phyloP scores from a whole-genome alignment of 257 asterid species.

The Craterostigma plantagineum region DNA sequence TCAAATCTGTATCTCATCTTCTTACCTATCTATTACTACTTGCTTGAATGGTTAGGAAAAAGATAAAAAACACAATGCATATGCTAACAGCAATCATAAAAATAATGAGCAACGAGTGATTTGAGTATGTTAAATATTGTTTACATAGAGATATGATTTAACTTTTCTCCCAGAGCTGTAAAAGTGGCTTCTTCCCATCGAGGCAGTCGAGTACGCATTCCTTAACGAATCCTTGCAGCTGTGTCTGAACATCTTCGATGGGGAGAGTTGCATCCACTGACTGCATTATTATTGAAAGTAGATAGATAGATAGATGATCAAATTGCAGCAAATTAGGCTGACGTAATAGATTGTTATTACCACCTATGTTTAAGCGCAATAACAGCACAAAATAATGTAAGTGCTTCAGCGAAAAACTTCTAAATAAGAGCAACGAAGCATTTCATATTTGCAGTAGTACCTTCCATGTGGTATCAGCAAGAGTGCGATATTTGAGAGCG shows the following conservation, averaged over 20 bases:
- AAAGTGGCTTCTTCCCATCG: slow-evolving; percentile 41
- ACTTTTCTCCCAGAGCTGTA: slow-evolving; percentile 44
- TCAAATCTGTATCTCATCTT: no score
- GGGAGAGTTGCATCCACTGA: slow-evolving; percentile 57
- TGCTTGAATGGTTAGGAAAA: no score
- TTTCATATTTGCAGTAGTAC: slow-evolving; percentile 14
- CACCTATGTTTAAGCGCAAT: no score
- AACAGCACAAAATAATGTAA: no score
- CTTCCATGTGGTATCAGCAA: slow-evolving; percentile 74
- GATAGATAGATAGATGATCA: no score
- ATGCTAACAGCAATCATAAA: no score
- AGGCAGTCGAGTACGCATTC: slow-evolving; percentile 36
- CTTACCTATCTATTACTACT: no score
- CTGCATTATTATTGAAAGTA: slow-evolving; percentile 19
- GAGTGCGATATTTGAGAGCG: slow-evolving; percentile 34
- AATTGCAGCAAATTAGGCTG: neutral
- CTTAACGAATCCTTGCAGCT: slow-evolving; percentile 24
- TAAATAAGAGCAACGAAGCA: slow-evolving; percentile 3
- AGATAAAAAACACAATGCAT: no score
- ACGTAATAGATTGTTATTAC: no score
- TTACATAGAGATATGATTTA: slow-evolving; percentile 7
- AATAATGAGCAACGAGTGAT: no score
- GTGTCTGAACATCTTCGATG: slow-evolving; percentile 54
- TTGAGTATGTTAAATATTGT: no score
- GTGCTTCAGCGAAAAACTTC: neutral